These are phyloP conservation scores for Penicillium sp. DNA, from an alignment of 2,329 filamentous ascomycete species.

Conservation along the genomic window DNA sequence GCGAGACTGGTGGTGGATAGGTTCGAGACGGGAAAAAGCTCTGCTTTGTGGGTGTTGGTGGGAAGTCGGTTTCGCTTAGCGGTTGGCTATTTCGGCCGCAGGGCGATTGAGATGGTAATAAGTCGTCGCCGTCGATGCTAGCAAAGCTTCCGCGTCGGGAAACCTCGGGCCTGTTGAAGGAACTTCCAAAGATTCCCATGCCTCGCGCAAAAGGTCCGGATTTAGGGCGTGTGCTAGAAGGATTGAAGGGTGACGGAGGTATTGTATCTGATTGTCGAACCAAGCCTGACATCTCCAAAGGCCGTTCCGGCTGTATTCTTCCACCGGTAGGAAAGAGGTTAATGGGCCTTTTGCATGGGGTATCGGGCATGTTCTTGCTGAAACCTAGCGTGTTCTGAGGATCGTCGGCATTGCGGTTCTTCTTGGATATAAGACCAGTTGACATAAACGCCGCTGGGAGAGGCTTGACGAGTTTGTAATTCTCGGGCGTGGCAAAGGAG, in stretches of 20 bases:
- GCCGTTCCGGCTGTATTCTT: constrained; percentile 58
- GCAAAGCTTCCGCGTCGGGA: constrained; percentile 62
- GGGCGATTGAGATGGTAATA: constrained; percentile 51
- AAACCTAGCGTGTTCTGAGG: constrained; percentile 38
- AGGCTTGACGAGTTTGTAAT: constrained; percentile 67
- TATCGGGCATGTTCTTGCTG: constrained; percentile 74
- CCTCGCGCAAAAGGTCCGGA: constrained; percentile 60
- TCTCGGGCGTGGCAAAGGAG: constrained; percentile 63
- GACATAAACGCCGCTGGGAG: constrained; percentile 82
- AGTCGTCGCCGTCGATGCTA: constrained; percentile 71
- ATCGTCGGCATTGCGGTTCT: constrained; percentile 75
- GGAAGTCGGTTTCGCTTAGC: constrained; percentile 65
- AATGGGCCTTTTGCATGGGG: constrained; percentile 81
- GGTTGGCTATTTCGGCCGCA: constrained; percentile 46
- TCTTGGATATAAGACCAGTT: constrained; percentile 88
- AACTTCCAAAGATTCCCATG: constrained; percentile 54
- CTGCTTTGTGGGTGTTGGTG: constrained; percentile 81
- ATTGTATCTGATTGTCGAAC: constrained; percentile 65
- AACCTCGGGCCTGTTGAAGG: constrained; percentile 41
- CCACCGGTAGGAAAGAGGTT: too few relatives aligned
- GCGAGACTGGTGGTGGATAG: constrained; percentile 27
- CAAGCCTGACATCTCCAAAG: constrained; percentile 53
- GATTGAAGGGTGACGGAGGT: constrained; percentile 73
- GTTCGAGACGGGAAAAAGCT: constrained; percentile 32
- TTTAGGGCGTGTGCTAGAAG: constrained; percentile 51